Conservation (phyloP, 2,329 filamentous ascomycete species). For the Fusarium decemcellulare region DNA sequence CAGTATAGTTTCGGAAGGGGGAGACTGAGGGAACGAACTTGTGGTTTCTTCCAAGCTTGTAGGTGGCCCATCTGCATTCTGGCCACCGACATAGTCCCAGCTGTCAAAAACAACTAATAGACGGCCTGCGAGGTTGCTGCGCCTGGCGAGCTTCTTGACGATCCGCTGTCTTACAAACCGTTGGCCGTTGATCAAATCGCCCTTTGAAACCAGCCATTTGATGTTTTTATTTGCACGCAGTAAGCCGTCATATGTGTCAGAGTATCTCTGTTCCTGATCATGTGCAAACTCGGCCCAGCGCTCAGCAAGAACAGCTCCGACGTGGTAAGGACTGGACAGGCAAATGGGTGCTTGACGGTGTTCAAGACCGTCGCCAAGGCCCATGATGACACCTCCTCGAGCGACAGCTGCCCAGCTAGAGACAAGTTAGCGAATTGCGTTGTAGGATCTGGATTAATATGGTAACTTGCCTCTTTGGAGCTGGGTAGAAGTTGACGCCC, state of each 20-base stretch:
- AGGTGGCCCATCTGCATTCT: background rate
- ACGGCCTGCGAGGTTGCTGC: conserved; percentile 1
- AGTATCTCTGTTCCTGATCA: conserved; percentile 4
- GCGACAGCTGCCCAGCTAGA: conserved; percentile 28
- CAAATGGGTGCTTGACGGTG: conserved; percentile 1
- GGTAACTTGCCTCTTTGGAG: conserved; percentile 8
- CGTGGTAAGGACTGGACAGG: conserved; percentile 15
- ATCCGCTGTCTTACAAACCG: conserved; percentile 9
- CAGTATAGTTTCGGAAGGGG: background rate
- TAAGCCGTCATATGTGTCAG: conserved; percentile 8
- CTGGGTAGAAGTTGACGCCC: conserved; percentile 5
- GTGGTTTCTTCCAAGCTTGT: background rate
- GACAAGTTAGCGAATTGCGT: background rate
- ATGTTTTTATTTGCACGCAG: conserved; percentile 18
- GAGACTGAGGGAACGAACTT: conserved; percentile 1
- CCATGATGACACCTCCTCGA: conserved; percentile 31
- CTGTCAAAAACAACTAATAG: conserved; percentile 16
- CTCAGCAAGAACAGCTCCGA: conserved; percentile 21
- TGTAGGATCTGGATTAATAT: accelerated
- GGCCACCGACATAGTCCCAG: background rate
- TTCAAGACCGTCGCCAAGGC: conserved; percentile 12
- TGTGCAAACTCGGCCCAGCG: conserved; percentile 16
- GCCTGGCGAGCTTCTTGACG: conserved; percentile 6
- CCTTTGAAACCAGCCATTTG: conserved; percentile 31
- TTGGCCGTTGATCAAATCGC: conserved; percentile 19